Evolutionary conservation across 228 moss, liverwort and hornwort species (phyloP), one percentile per base, ranked within the genome.

Genomic region (Sphagnum fallax): DNA sequence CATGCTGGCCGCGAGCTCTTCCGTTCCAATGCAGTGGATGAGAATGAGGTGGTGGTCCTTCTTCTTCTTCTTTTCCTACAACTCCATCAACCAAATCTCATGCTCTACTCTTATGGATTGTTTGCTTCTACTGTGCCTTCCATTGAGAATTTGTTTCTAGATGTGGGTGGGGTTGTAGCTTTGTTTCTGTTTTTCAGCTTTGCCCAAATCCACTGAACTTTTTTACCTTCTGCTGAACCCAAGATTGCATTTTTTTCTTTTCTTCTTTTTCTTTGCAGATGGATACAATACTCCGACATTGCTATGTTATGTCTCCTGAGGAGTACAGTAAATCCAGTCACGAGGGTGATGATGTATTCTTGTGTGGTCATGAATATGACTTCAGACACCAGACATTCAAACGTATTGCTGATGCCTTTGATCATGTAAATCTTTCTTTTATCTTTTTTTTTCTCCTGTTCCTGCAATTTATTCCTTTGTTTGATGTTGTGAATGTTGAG

Each of bases 281-380:
- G 84, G 73, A 76, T 48, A 84, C 91, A 4, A 87, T 98, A 51
- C 70, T 88, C 52, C 76, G 93, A 48, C 93, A 98, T 65, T 98
- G 93, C 70, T 92, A 80, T 74, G 91, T 98, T 15, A 88, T 87
- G 89, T 81, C 76, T 69, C 93, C 90, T 10, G 71, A 82, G 50
- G 77, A 90, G 64, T 98, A 80, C 51, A 79, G 81, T 60, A 88
- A 82, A 53, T 86, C 91, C 60, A 66, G 81, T 61, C 80, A 82
- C 52, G 98, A 89, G 69, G 98, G 93, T 53, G 98, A 98, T 59
- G 98, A 98, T 75, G 91, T 93, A 48, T 98, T 93, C 61, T 82
- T 87, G 73, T 98, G 93, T 50, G 93, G 86, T 62, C 91, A 98
- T 32, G 91, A 93, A 51, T 98, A 91, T 69, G 91, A 87, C 77